Evolutionary conservation across 768 basidiomycete species (phyloP).

Genomic region (Austroboletus festivus): DNA sequence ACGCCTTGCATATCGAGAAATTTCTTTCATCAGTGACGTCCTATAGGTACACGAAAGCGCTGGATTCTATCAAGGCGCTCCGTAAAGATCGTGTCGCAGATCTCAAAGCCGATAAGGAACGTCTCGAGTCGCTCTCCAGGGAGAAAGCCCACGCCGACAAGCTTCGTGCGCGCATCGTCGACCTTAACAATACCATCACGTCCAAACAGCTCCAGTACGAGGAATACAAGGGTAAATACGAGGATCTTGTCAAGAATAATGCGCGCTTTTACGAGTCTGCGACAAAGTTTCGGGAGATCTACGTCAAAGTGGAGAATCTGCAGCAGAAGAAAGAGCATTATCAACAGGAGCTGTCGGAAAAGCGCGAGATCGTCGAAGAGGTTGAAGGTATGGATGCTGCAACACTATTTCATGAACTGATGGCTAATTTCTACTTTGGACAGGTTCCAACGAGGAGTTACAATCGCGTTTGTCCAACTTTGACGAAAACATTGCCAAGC

Average conservation of each 20-base stretch:
- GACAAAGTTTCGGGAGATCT: conserved; percentile 83
- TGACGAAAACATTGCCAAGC: conserved; percentile 51
- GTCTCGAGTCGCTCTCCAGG: conserved; percentile 67
- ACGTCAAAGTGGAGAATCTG: conserved; percentile 63
- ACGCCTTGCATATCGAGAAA: too few species aligned
- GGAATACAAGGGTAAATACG: conserved; percentile 61
- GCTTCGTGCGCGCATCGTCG: conserved; percentile 62
- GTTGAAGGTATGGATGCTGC: conserved; percentile 50
- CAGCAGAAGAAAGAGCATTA: conserved; percentile 59
- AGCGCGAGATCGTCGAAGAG: conserved; percentile 63
- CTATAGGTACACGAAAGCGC: conserved; percentile 89
- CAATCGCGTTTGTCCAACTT: conserved; percentile 54
- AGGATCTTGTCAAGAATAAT: conserved; percentile 65
- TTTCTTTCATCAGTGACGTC: not conserved
- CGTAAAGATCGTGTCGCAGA: conserved; percentile 90
- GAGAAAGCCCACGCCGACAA: conserved; percentile 90
- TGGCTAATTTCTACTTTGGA: not conserved
- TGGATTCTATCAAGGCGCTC: conserved; percentile 85
- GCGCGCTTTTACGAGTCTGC: conserved; percentile 78
- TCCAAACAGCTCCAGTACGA: conserved; percentile 74
- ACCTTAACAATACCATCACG: conserved; percentile 58
- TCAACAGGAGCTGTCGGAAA: conserved; percentile 58
- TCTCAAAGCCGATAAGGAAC: conserved; percentile 90
- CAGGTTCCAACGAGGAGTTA: conserved; percentile 76
- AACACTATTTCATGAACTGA: too few species aligned